Evolutionary conservation across 1,284 basidiomycete species (phyloP).

Genomic region (Ganoderma boninense): DNA sequence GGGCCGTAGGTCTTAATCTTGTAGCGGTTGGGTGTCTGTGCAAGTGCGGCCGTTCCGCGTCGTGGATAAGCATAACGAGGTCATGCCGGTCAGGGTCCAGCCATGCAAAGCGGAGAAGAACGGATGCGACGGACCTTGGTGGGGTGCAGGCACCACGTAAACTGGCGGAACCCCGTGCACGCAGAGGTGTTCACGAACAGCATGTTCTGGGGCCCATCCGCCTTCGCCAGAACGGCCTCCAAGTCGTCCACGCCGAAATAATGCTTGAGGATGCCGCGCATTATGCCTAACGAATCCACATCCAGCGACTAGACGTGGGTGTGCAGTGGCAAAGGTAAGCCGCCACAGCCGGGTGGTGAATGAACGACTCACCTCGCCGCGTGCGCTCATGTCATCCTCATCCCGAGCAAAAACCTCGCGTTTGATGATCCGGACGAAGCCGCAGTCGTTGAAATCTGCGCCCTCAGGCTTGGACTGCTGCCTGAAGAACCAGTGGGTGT

Average conservation of each 20-base stretch:
- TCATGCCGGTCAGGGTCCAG: background rate
- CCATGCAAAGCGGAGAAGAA: background rate
- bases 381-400: no score
- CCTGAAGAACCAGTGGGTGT: background rate
- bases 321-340: background rate
- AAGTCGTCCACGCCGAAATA: background rate
- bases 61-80: background rate
- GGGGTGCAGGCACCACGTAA: background rate
- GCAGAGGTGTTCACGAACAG: background rate
- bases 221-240: background rate
- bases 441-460: background rate
- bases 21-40: background rate
- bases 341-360: background rate
- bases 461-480: background rate
- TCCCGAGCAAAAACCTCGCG: background rate
- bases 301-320: background rate
- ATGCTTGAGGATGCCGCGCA: background rate
- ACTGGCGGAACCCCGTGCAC: background rate
- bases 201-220: background rate
- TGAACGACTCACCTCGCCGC: background rate
- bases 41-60: background rate
- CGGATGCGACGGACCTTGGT: background rate
- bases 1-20: background rate
- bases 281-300: background rate
- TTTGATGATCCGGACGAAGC: background rate